phyloP scores from a whole-genome alignment of 805 yeast species.

The Kuraishia piskuri region DNA sequence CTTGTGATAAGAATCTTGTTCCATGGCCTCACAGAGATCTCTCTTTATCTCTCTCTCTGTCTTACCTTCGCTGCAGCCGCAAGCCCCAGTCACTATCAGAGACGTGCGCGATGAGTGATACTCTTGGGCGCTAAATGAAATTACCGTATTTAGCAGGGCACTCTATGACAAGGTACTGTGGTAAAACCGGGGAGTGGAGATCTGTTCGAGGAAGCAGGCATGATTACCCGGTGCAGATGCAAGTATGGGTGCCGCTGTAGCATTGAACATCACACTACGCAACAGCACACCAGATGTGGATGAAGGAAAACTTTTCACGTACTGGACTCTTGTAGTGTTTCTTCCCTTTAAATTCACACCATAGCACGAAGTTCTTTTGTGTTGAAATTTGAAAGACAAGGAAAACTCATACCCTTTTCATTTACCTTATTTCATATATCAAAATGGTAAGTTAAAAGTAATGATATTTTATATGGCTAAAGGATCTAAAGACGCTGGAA shows the following conservation, averaged over 20 bases:
- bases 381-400: not conserved
- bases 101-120: not conserved
- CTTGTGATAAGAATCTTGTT: too few species aligned
- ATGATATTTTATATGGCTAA: constrained; percentile 13
- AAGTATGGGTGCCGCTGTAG: too few species aligned
- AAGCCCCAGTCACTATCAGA: not conserved
- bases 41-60: too few species aligned
- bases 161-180: too few species aligned
- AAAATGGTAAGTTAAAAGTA: constrained; percentile 17
- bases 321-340: not conserved
- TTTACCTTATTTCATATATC: not conserved
- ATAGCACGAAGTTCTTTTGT: too few species aligned
- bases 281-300: not conserved
- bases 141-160: not conserved
- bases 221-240: not conserved
- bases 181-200: not conserved
- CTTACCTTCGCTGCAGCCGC: not conserved
- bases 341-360: not conserved
- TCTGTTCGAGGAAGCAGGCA: not conserved
- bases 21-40: not conserved
- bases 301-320: not conserved
- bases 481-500: constrained; percentile 23
- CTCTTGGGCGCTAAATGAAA: constrained; percentile 1
- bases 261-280: too few species aligned
- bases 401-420: not conserved